A percentile compares a stretch with the other conserved stretches of the same genome.
Evolutionary conservation across 2,329 filamentous ascomycete genomes (phyloP).

Genomic region (Xylariales sp.): DNA sequence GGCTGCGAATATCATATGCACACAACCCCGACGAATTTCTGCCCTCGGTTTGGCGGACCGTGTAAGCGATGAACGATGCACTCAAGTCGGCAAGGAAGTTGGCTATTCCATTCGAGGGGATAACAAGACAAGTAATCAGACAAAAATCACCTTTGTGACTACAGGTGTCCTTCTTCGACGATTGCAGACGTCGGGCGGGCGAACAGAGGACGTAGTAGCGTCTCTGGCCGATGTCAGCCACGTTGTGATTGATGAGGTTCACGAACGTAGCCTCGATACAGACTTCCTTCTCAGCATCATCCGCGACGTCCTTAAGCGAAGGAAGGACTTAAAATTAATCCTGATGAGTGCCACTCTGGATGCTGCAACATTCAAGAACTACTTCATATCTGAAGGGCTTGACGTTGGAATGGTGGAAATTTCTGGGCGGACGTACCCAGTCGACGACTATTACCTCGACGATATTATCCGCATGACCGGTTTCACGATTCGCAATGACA

Average conservation of each 20-base stretch:
- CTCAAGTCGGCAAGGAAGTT: conserved; percentile 76
- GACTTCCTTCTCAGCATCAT: conserved; percentile 89
- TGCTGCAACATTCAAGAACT: conserved; percentile 75
- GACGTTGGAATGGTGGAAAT: conserved; percentile 81
- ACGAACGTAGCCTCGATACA: conserved; percentile 90
- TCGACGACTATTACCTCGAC: conserved; percentile 85
- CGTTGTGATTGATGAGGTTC: conserved; percentile 92
- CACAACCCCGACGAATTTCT: conserved; percentile 90
- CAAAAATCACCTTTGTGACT: conserved; percentile 92
- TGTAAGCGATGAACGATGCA: conserved; percentile 87
- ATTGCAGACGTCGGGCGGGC: conserved; percentile 83
- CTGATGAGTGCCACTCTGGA: conserved; percentile 97
- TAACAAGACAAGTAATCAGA: conserved; percentile 66
- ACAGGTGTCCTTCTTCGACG: conserved; percentile 88
- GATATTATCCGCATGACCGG: conserved; percentile 78
- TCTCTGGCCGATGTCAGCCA: conserved; percentile 89
- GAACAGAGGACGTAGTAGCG: conserved; percentile 71
- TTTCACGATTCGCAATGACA: conserved; percentile 44
- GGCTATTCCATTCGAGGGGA: conserved; percentile 92
- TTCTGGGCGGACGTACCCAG: conserved; percentile 81
- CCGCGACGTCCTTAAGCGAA: conserved; percentile 69
- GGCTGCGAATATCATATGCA: conserved; percentile 86
- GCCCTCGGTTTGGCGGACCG: conserved; percentile 90
- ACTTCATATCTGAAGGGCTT: conserved; percentile 67
- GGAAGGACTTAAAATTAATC: conserved; percentile 80